Evolutionary conservation across 2,329 filamentous ascomycete genomes (phyloP), one percentile per base, ranked within the genome.

Genomic region (Claviceps digitariae): DNA sequence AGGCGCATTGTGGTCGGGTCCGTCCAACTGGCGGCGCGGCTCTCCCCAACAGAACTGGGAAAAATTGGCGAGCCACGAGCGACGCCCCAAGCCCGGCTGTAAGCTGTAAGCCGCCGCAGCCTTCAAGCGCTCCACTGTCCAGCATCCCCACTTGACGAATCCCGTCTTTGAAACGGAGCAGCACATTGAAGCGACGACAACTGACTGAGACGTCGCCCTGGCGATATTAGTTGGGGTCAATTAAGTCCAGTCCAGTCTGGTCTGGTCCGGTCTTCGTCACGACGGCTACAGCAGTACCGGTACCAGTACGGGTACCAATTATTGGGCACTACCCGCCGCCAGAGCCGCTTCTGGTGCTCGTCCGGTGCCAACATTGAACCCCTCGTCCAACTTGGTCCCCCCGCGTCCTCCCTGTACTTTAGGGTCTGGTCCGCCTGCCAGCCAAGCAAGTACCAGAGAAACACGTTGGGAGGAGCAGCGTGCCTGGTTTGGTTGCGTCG

Each of bases 41-140:
- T 48, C 65, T 70, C 70, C 70, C 69, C 69, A 73, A 71, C 65
- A 70, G 65, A 69, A 68, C 67, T 66, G 67, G 68, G 70, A 62
- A 59, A 55, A 48, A n/a, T 41, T 51, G 50, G 45, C 44, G 43
- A 36, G 59, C 60, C n/a, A n/a, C n/a, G n/a, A 57, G 57, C 55
- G 55, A 51, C 53, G 36, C 51, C 51, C 48, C 41, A 27, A 50
- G 44, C 44, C 43, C 23, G n/a, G 49, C 46, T 36, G 31, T 31
- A 27, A 12, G 25, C 23, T 43, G 40, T 20, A 9, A 12, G 40
- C 31, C 10, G 7, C 7, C 7, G 7, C 31, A 8, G 6, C 31
- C 31, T 9, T 9, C 31, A 34, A 9, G 31, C 31, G 6, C 31
- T 12, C 31, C 31, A 34, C 27, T 9, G 5, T 2, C 31, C 34